Evolutionary conservation across 164 flowering plant species (phyloP), one percentile per base, ranked within the genome.

Genomic region (Tetrastigma voinierianum): DNA sequence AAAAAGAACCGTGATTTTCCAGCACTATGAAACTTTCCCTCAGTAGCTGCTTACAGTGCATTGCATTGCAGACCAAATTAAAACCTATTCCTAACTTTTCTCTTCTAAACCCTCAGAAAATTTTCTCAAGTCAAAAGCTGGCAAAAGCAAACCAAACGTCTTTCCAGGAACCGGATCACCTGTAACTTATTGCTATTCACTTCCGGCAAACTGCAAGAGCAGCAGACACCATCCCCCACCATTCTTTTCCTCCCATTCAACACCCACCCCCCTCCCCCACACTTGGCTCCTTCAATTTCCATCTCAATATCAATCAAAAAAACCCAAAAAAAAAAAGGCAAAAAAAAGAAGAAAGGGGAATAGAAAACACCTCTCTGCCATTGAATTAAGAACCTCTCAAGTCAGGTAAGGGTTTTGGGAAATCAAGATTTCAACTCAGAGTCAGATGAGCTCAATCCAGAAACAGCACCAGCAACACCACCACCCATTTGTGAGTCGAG

Each of bases 361-460:
- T 16, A 13, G 16, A 57, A 23, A 12, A 11, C 59, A 44, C 11
- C n/a, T 15, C n/a, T n/a, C 17, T 8, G 3, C 45, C 43, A 57
- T n/a, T 45, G 32, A 57, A 25, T 32, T 57, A 32, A n/a, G n/a
- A 57, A 14, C 32, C 1, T 25, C 32, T 25, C 32, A 25, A 25
- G 32, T 25, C 1, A 25, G 32, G 32, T 25, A 25, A 25, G 32
- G 1, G 32, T 2, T 25, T 46, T 57, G 52, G 65, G 23, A 23
- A 60, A 62, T 72, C 65, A 76, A 59, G 71, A 61, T 61, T 70
- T 65, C 59, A 48, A 54, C 24, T 67, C 55, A 48, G 68, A 20
- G 53, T 64, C 67, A 46, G 67, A 56, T 21, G 69, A 70, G 65
- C 58, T 62, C 43, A 53, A 23, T 44, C 61, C 69, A 52, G 76